phyloP scores from a whole-genome alignment of 2,329 filamentous ascomycete genomes.

The Dactylellina cionopaga region DNA sequence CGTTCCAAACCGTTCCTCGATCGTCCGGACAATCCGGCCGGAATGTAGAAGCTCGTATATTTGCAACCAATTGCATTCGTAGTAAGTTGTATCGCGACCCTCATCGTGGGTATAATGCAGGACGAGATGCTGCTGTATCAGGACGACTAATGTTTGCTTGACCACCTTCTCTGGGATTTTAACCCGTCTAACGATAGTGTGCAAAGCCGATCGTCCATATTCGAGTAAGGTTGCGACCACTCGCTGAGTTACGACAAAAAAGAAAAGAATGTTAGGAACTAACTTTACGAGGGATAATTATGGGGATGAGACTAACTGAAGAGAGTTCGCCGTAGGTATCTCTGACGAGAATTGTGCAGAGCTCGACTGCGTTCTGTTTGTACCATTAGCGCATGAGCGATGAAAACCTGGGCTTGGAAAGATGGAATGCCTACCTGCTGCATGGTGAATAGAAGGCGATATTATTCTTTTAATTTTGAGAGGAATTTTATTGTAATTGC shows the following conservation, averaged over 20 bases:
- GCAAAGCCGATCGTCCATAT: slow-evolving; percentile 78
- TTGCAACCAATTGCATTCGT: slow-evolving; percentile 82
- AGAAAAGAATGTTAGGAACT: slow-evolving; percentile 8
- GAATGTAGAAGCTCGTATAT: slow-evolving; percentile 84
- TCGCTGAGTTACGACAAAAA: slow-evolving; percentile 67
- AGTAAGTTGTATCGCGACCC: slow-evolving; percentile 70
- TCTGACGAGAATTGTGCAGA: slow-evolving; percentile 87
- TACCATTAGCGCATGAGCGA: not conserved
- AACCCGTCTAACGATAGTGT: slow-evolving; percentile 76
- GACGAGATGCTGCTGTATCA: slow-evolving; percentile 88
- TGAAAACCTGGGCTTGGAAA: not conserved
- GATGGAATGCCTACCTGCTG: slow-evolving; percentile 14
- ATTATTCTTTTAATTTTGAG: not conserved
- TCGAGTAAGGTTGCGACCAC: slow-evolving; percentile 82
- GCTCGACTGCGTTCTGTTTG: slow-evolving; percentile 77
- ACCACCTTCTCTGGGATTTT: slow-evolving; percentile 78
- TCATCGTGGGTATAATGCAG: slow-evolving; percentile 75
- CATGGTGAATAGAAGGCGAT: slow-evolving; percentile 21
- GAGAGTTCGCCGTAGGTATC: slow-evolving; percentile 92
- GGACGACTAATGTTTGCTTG: slow-evolving; percentile 80
- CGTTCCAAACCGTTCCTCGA: slow-evolving; percentile 78
- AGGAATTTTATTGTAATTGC: slow-evolving; percentile 35
- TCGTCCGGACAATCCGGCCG: slow-evolving; percentile 80
- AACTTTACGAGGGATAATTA: not conserved
- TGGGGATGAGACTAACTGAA: slow-evolving; percentile 73